Conservation (phyloP, 225 moss, liverwort and hornwort genomes). For the Lunularia cruciata region DNA sequence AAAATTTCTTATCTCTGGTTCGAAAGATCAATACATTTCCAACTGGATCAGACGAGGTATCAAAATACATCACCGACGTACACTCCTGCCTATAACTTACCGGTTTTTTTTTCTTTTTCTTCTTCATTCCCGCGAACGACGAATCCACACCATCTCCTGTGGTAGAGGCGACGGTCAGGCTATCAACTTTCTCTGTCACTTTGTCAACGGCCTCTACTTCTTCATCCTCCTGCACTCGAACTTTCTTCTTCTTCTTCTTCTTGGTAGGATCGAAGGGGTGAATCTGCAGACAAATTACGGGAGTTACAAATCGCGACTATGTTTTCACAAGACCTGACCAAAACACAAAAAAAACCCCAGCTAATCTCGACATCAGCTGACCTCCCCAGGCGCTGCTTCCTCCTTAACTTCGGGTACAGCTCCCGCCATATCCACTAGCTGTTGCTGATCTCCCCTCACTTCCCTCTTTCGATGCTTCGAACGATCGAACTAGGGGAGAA, state of each 20-base stretch:
- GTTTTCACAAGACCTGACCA: constrained; percentile 11
- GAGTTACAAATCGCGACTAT: background rate
- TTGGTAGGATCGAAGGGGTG: constrained; percentile 82
- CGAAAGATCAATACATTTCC: no score
- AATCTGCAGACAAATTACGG: constrained; percentile 46
- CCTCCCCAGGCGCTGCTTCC: constrained; percentile 66
- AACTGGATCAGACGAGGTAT: no score
- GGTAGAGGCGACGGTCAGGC: constrained; percentile 27
- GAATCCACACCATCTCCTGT: constrained; percentile 66
- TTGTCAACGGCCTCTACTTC: constrained; percentile 69
- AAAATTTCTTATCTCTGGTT: no score
- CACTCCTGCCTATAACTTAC: constrained; percentile 52
- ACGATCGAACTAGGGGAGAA: no score
- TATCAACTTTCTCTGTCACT: constrained; percentile 49
- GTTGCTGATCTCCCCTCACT: background rate
- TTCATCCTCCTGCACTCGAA: constrained; percentile 67
- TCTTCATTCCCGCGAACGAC: constrained; percentile 63
- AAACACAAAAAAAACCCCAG: background rate
- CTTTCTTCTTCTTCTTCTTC: constrained; percentile 96
- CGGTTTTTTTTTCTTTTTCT: constrained; percentile 92
- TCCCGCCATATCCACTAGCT: constrained; percentile 58
- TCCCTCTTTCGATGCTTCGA: background rate
- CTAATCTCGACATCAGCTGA: constrained; percentile 15
- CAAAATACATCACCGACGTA: background rate
- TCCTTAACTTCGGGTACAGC: constrained; percentile 65